Percentiles rank a stretch among this genome's conserved stretches.
Conservation (phyloP, 2,329 filamentous ascomycete genomes). For the Calonectria leucothoes region DNA sequence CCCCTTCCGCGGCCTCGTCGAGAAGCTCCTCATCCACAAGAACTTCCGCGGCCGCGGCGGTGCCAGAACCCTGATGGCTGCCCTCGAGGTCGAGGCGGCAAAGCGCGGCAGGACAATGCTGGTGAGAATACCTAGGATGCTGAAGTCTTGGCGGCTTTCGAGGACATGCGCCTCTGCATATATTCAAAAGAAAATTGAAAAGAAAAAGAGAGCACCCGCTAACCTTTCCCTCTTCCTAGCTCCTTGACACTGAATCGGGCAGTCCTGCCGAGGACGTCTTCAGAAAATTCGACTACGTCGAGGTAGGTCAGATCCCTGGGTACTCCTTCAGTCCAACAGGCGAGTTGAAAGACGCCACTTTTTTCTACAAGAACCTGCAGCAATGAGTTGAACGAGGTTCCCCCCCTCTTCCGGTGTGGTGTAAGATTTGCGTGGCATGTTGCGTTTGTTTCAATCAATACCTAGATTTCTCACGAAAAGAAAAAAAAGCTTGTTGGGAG, state of each 20-base stretch:
- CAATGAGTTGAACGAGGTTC: conserved; percentile 16
- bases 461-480: conserved; percentile 28
- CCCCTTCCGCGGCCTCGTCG: conserved; percentile 64
- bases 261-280: conserved; percentile 66
- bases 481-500: conserved; percentile 21
- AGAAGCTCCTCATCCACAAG: conserved; percentile 69
- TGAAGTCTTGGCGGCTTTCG: background rate
- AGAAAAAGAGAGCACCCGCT: too few relatives aligned
- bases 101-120: conserved; percentile 62
- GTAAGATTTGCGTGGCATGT: background rate
- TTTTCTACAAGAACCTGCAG: conserved; percentile 69
- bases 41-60: conserved; percentile 62
- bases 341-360: conserved; percentile 61
- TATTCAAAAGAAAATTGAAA: too few relatives aligned
- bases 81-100: conserved; percentile 66
- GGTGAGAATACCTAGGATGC: conserved; percentile 53
- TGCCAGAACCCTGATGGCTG: conserved; percentile 61
- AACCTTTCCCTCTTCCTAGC: conserved; percentile 45
- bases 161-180: too few relatives aligned
- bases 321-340: conserved; percentile 63
- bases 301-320: conserved; percentile 66
- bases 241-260: conserved; percentile 64
- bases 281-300: conserved; percentile 66
- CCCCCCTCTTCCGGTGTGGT: too few relatives aligned
- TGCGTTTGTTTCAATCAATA: conserved; percentile 16